phyloP scores from a whole-genome alignment of 2,329 filamentous ascomycete species.

The Xylariales sp. region DNA sequence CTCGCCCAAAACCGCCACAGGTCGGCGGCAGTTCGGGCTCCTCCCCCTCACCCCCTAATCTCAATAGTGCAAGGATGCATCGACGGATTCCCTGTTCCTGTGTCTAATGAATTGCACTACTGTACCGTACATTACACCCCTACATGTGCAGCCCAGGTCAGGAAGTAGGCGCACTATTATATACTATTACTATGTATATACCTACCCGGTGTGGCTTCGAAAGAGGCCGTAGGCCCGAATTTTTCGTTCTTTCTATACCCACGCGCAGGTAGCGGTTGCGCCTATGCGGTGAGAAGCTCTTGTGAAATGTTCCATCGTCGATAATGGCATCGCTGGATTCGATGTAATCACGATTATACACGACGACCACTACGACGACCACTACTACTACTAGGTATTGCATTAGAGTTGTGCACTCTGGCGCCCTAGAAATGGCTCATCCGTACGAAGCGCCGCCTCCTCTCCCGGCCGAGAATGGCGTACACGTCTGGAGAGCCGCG shows the following conservation, averaged over 20 bases:
- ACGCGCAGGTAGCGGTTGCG: constrained; percentile 27
- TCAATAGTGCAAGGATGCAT: constrained; percentile 21
- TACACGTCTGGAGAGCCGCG: constrained; percentile 46
- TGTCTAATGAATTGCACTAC: neutral
- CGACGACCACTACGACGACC: no score
- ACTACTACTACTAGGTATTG: neutral
- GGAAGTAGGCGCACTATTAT: constrained; percentile 1
- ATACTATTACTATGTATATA: neutral
- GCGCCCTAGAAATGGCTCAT: constrained; percentile 25
- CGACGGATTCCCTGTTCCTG: constrained; percentile 11
- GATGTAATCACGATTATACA: constrained; percentile 22
- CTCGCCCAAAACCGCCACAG: neutral
- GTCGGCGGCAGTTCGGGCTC: constrained; percentile 10
- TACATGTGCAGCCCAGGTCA: no score
- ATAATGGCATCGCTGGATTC: constrained; percentile 34
- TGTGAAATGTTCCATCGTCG: constrained; percentile 11
- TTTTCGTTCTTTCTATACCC: constrained; percentile 7
- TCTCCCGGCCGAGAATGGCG: constrained; percentile 47
- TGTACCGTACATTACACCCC: neutral
- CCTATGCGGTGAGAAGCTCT: neutral
- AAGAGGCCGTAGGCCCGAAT: neutral
- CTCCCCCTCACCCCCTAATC: constrained; percentile 18
- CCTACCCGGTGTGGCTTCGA: neutral
- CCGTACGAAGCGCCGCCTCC: constrained; percentile 34
- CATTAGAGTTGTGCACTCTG: constrained; percentile 27